A percentile compares a stretch with the other conserved stretches of the same genome.
phyloP scores from a whole-genome alignment of 1,139 yeast genomes.

The Blastobotrys indianensis region DNA sequence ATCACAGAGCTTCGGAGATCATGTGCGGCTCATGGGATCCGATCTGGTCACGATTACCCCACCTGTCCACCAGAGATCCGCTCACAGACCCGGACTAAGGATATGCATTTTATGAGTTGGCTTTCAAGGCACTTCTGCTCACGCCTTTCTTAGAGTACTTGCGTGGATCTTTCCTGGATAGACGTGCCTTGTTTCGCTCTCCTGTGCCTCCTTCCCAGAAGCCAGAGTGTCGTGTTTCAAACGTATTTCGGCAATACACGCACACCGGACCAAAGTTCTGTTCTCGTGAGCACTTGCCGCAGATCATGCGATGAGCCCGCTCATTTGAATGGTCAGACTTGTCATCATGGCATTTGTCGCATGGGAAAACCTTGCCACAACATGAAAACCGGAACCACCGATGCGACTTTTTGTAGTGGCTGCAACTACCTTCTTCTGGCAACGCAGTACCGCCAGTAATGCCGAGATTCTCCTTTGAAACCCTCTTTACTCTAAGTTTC shows the following conservation, averaged over 20 bases:
- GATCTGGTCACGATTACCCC: no score
- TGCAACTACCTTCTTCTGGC: constrained; percentile 38
- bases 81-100: no score
- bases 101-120: no score
- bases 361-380: constrained; percentile 39
- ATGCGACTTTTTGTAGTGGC: constrained; percentile 37
- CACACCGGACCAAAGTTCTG: constrained; percentile 36
- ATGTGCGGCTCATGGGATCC: no score
- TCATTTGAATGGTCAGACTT: constrained; percentile 35
- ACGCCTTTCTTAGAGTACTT: constrained; percentile 32
- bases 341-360: constrained; percentile 40
- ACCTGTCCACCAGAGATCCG: no score
- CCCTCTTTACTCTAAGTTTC: constrained; percentile 19
- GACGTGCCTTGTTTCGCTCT: constrained; percentile 35
- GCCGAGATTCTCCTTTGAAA: constrained; percentile 29
- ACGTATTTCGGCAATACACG: constrained; percentile 34
- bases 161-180: constrained; percentile 39
- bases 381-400: constrained; percentile 42
- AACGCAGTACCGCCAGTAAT: constrained; percentile 37
- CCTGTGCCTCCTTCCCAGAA: constrained; percentile 45
- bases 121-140: not conserved
- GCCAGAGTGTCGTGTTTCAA: constrained; percentile 32
- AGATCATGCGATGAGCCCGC: constrained; percentile 38
- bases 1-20: no score
- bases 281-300: constrained; percentile 41